Percentiles rank a stretch among this genome's conserved stretches.
phyloP scores from a whole-genome alignment of 208 protist species.

The Leptomonas seymouri region DNA sequence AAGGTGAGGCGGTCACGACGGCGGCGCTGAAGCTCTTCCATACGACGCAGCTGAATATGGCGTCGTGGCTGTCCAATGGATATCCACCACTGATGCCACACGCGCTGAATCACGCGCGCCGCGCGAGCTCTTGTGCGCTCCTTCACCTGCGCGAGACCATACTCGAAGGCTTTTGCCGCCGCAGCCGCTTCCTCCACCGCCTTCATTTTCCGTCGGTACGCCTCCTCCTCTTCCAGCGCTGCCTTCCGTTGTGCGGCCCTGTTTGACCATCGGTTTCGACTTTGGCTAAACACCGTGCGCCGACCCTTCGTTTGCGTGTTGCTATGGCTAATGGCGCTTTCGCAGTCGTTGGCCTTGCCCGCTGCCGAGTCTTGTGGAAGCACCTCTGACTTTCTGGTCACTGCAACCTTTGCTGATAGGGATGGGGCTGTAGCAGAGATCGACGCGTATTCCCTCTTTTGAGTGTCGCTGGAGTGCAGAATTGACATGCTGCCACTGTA shows the following conservation, averaged over 20 bases:
- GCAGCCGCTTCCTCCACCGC: slow-evolving; percentile 17
- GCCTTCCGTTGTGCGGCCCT: slow-evolving; percentile 1
- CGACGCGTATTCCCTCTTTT: neutral
- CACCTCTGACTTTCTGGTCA: too few species aligned
- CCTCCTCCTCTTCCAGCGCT: slow-evolving; percentile 20
- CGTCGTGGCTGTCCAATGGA: slow-evolving; percentile 50
- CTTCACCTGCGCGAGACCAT: slow-evolving; percentile 27
- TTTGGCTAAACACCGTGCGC: slow-evolving; percentile 13
- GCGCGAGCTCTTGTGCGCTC: slow-evolving; percentile 47
- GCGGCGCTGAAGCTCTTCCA: slow-evolving; percentile 48
- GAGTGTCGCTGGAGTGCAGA: neutral
- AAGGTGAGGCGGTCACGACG: slow-evolving; percentile 24
- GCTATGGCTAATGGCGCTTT: neutral
- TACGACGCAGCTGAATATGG: slow-evolving; percentile 44
- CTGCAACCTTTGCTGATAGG: neutral
- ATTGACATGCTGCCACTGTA: neutral
- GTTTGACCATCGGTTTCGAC: neutral
- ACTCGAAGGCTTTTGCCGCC: slow-evolving; percentile 26
- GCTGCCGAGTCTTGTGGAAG: neutral
- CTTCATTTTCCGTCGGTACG: slow-evolving; percentile 18
- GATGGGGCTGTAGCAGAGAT: neutral
- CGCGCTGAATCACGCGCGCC: slow-evolving; percentile 52
- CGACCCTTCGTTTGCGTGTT: neutral
- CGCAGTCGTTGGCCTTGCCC: neutral
- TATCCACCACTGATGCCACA: slow-evolving; percentile 75